A percentile compares a stretch with the other conserved stretches of the same genome.
Conservation (phyloP, 148 eudicot species). For the Vaccinium myrtillus region DNA sequence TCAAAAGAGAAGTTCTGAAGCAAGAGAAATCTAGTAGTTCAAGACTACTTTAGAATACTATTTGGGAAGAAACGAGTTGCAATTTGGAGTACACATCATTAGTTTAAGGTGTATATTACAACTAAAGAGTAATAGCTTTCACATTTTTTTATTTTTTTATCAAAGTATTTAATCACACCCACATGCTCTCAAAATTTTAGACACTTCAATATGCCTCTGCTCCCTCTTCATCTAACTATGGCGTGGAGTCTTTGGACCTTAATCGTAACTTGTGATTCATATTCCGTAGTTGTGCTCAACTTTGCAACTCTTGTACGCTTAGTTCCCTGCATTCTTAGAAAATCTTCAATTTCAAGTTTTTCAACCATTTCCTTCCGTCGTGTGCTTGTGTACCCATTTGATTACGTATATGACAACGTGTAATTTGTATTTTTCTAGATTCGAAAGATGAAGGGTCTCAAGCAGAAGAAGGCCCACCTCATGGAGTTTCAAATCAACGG, state of each 20-base stretch:
- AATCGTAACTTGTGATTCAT: neutral
- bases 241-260: neutral
- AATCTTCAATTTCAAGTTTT: too few species aligned
- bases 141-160: neutral
- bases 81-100: neutral
- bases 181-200: neutral
- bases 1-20: too few species aligned
- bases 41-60: too few species aligned
- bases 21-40: too few species aligned
- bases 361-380: neutral
- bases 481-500: constrained; percentile 50
- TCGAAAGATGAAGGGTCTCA: constrained; percentile 46
- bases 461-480: constrained; percentile 48
- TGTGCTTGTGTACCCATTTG: neutral
- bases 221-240: neutral
- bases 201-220: neutral
- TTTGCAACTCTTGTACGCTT: neutral
- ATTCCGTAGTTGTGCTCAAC: neutral
- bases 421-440: constrained; percentile 17
- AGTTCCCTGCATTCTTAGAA: too few species aligned
- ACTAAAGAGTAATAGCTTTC: neutral
- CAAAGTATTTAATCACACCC: neutral
- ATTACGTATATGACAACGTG: neutral
- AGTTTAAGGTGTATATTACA: neutral
- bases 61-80: neutral